Evolutionary conservation across 345 rosid genomes (phyloP).

Genomic region (Corymbia maculata): DNA sequence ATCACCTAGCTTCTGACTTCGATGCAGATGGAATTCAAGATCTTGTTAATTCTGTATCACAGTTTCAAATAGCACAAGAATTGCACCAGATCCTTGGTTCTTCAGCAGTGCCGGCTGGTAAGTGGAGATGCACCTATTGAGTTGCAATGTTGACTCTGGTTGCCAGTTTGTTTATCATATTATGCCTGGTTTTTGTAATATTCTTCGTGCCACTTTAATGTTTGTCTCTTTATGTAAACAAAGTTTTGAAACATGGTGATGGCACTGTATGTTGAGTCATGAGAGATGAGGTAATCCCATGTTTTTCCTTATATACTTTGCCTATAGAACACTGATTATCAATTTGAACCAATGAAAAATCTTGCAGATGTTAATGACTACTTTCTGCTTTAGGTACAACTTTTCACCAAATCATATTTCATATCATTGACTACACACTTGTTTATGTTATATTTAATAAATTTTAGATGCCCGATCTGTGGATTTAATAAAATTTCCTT

Average conservation of each 20-base stretch:
- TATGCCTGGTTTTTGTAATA: background rate
- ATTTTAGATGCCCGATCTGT: background rate
- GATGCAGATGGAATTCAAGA: conserved; percentile 3
- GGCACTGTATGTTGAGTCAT: background rate
- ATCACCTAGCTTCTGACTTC: conserved; percentile 17
- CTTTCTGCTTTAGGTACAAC: background rate
- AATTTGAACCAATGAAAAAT: background rate
- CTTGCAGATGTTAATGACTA: background rate
- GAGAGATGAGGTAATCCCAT: background rate
- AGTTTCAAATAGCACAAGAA: conserved; percentile 4
- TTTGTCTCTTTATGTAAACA: background rate
- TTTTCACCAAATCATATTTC: background rate
- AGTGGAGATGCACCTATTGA: background rate
- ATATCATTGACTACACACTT: background rate
- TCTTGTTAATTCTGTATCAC: conserved; percentile 9
- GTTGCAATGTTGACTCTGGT: background rate
- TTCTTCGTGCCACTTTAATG: background rate
- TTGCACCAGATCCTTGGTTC: conserved; percentile 17
- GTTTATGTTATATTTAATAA: background rate
- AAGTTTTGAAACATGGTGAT: background rate
- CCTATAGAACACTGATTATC: background rate
- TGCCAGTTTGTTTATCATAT: background rate
- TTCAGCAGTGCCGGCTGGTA: conserved; percentile 8
- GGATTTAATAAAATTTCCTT: background rate
- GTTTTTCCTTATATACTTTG: background rate